Evolutionary conservation across 2,329 filamentous ascomycete species (phyloP).

Genomic region (Paramyrothecium sp.): DNA sequence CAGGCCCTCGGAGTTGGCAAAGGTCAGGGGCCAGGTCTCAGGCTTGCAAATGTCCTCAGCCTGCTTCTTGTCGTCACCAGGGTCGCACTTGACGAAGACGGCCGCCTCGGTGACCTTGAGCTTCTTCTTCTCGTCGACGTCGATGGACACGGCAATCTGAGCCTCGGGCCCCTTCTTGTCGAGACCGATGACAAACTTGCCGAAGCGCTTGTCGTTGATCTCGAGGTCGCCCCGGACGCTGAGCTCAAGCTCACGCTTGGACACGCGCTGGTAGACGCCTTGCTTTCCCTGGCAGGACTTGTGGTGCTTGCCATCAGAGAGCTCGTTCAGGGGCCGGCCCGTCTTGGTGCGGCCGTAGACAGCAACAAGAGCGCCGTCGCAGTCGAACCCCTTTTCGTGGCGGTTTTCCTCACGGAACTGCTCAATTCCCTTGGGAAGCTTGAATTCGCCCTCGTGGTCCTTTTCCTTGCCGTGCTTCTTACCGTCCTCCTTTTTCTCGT

Average conservation of each 20-base stretch:
- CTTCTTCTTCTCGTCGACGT: conserved; percentile 10
- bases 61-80: conserved; percentile 6
- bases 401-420: neutral
- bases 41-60: conserved; percentile 18
- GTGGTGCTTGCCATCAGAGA: conserved; percentile 10
- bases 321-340: conserved; percentile 5
- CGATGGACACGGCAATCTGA: conserved; percentile 13
- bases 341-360: neutral
- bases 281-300: conserved; percentile 13
- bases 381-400: neutral
- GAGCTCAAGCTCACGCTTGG: conserved; percentile 12
- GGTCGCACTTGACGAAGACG: conserved; percentile 13
- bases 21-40: conserved; percentile 14
- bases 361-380: conserved; percentile 3
- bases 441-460: neutral
- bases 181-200: conserved; percentile 14
- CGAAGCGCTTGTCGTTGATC: conserved; percentile 7
- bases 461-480: neutral
- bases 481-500: conserved; percentile 8
- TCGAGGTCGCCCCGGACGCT: conserved; percentile 10
- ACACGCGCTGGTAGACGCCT: conserved; percentile 13
- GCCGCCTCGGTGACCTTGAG: conserved; percentile 10
- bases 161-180: conserved; percentile 7
- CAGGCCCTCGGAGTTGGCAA: conserved; percentile 15
- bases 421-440: neutral